Evolutionary conservation across 345 rosid genomes (phyloP), one percentile per base, ranked within the genome.

Genomic region (Boechera retrofracta): DNA sequence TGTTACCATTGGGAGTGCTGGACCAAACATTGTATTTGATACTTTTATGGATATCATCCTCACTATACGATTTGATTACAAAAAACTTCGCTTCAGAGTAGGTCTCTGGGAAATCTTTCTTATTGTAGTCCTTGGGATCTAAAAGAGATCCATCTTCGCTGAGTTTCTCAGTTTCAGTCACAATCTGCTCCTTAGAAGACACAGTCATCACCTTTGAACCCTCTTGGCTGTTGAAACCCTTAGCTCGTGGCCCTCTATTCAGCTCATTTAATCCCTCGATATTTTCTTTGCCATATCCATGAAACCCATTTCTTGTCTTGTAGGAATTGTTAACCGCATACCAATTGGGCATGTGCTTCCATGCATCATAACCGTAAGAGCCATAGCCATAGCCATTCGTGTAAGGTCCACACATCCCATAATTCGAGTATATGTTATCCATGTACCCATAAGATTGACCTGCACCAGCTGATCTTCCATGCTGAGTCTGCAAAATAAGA

Each of bases 41-140:
- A 68, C 96, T 92, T 77, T 89, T 92, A 55, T 92, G 97, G 60
- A 89, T 86, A 78, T 89, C 93, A 75, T 92, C 96, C 78, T 92
- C 96, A 3, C 93, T 92, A 54, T 89, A 89, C 0, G 96, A 89
- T 74, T 92, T 92, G 42, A 89, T 87, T 15, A 88, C 86, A 64
- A 84, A 92, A 60, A 92, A 86, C 51, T 83, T 89, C 2, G 89
- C 97, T 75, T 91, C 79, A 2, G 77, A 42, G 66, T 82, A 87
- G 44, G 77, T 78, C 64, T 79, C 91, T 2, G 81, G 86, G 74
- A 89, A 91, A 31, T 87, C 87, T 29, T 81, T 87, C 48, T 74
- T 80, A 32, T 88, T 84, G 76, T 83, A 91, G 45, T 81, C 86
- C 61, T 82, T 82, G 24, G 21, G 60, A 31, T 87, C 89, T 36